These are phyloP conservation scores for Xerocomus spinulosus DNA, from an alignment of 768 basidiomycete species.

Conservation along the genomic window DNA sequence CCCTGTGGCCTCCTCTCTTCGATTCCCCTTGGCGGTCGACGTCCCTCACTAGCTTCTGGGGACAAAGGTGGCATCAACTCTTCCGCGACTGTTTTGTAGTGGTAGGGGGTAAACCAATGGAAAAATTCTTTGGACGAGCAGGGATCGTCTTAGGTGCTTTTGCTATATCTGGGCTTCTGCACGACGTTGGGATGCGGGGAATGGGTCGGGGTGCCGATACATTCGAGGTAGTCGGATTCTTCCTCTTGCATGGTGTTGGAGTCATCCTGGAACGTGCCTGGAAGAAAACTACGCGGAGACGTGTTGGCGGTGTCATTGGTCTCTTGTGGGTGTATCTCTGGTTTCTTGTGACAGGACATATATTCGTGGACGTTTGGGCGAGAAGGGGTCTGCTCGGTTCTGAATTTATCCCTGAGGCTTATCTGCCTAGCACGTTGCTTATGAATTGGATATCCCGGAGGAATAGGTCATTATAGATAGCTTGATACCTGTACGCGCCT, in stretches of 20 bases:
- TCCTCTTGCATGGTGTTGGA: constrained; percentile 53
- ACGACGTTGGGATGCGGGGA: constrained; percentile 54
- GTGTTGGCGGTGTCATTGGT: constrained; percentile 46
- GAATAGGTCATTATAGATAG: neutral
- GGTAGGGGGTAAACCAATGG: constrained; percentile 45
- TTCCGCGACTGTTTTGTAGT: constrained; percentile 55
- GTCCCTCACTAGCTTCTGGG: constrained; percentile 63
- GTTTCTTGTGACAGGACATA: constrained; percentile 43
- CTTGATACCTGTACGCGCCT: too few relatives aligned
- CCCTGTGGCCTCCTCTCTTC: constrained; percentile 63
- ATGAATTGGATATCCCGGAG: constrained; percentile 6
- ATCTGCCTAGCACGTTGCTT: constrained; percentile 18
- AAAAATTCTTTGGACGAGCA: constrained; percentile 40
- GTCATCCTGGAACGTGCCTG: constrained; percentile 46
- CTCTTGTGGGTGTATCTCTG: constrained; percentile 49
- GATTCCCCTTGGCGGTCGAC: constrained; percentile 52
- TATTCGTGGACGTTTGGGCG: constrained; percentile 43
- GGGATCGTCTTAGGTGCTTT: constrained; percentile 57
- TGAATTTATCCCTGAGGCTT: constrained; percentile 10
- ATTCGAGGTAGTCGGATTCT: constrained; percentile 42
- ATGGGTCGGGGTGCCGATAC: constrained; percentile 53
- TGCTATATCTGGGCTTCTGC: constrained; percentile 53
- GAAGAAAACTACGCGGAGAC: constrained; percentile 40
- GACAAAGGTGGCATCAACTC: constrained; percentile 62
- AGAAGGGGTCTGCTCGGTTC: constrained; percentile 19